phyloP scores from a whole-genome alignment of 176 grass and related monocot genomes.

The Cocos nucifera region DNA sequence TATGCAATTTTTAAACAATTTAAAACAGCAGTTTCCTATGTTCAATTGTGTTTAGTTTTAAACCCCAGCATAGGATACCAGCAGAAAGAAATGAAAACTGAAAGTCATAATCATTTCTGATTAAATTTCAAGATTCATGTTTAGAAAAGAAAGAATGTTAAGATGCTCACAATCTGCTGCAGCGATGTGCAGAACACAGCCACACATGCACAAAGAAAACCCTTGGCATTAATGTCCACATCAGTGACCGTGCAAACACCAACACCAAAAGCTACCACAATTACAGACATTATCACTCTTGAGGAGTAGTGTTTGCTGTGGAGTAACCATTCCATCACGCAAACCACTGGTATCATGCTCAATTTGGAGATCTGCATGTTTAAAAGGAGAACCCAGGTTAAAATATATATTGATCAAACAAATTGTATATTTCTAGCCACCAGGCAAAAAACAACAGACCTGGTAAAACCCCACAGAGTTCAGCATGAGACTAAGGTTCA shows the following conservation, averaged over 20 bases:
- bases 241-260: constrained; percentile 87
- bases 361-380: constrained; percentile 70
- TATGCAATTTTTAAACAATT: too few species aligned
- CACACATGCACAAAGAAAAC: constrained; percentile 69
- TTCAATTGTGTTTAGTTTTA: too few species aligned
- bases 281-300: constrained; percentile 55
- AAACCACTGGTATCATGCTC: constrained; percentile 96
- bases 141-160: too few species aligned
- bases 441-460: constrained; percentile 21
- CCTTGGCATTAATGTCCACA: constrained; percentile 83
- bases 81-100: too few species aligned
- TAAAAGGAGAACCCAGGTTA: neutral
- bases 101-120: too few species aligned
- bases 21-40: too few species aligned
- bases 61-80: too few species aligned
- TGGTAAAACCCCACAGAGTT: constrained; percentile 94
- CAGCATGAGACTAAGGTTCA: constrained; percentile 93
- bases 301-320: constrained; percentile 73
- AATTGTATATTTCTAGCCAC: too few species aligned
- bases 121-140: too few species aligned
- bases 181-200: constrained; percentile 89
- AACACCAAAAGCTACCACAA: constrained; percentile 70
- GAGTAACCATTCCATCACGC: constrained; percentile 74
- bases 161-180: constrained; percentile 75
- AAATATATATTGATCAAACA: neutral